Conservation (phyloP, 2,329 filamentous ascomycete genomes). For the Ceratocystis destructans region DNA sequence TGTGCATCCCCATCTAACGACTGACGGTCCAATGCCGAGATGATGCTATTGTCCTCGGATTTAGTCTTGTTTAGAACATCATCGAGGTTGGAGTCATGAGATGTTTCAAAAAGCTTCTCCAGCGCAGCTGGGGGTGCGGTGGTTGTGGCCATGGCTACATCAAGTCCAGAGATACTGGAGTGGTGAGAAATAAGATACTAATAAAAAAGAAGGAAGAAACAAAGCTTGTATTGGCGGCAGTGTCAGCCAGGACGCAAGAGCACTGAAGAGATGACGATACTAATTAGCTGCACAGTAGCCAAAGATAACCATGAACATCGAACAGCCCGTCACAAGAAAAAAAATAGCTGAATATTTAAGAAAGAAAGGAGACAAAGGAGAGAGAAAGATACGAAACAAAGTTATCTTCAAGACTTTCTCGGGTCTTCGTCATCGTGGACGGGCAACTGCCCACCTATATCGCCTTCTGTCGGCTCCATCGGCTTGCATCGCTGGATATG, state of each 20-base stretch:
- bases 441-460: background rate
- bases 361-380: background rate
- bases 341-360: background rate
- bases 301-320: background rate
- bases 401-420: background rate
- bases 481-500: background rate
- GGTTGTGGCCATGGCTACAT: background rate
- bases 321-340: background rate
- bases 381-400: background rate
- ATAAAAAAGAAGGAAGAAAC: background rate
- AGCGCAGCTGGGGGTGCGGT: background rate
- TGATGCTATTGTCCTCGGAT: background rate
- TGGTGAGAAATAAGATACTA: background rate
- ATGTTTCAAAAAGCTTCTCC: background rate
- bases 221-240: background rate
- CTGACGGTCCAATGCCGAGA: background rate
- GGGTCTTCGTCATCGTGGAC: background rate
- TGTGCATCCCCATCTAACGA: background rate
- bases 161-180: background rate
- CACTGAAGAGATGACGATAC: background rate
- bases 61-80: background rate
- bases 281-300: background rate
- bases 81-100: background rate
- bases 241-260: background rate
- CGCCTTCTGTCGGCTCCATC: background rate